Evolutionary conservation across 2,329 filamentous ascomycete species (phyloP), one percentile per base, ranked within the genome.

Genomic region (Clonostachys sp.): DNA sequence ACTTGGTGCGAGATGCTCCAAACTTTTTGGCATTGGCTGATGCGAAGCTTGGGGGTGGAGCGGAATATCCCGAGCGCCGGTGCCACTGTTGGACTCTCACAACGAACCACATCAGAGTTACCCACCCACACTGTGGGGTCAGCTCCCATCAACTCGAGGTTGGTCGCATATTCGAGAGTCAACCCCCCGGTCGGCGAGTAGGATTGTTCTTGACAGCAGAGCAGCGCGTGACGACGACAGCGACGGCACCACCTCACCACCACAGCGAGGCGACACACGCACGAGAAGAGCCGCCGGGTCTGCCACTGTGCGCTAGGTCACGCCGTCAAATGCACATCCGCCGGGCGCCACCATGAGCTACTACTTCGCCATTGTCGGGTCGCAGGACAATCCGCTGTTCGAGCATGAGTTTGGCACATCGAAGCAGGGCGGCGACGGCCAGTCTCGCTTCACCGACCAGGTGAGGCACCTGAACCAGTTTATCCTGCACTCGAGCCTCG

Each of bases 331-430:
- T 30, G 24, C 42, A 34, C 20, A 16, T 34, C 17, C 24, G 51
- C 51, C 53, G 35, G 49, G 52, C 56, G 49, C 49, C 54, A 75
- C 57, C 54, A 97, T 97, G 94, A 96, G 91, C 51, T 99, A 97
- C 78, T 96, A 96, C 75, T 97, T 99, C 72, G 89, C 89, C 63
- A 96, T 99, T 57, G 83, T 99, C 66, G 94, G 91, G 62, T 95
- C 91, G 18, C 89, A 90, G 59, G 94, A 99, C 74, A 95, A 92
- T 63, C 92, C 94, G 34, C 81, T 99, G 56, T 99, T 97, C 73
- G 92, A 95, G 72, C 83, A 95, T 69, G 91, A 96, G 64, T 99
- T 99, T 66, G 94, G 94, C 59, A 96, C 92, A 38, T 95, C 90
- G 39, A 96, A 96, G 69, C 87, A 91, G 59, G 91, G 92, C 71